These are phyloP conservation scores for Boletellus ananas DNA, from an alignment of 768 basidiomycete genomes.

Conservation along the genomic window DNA sequence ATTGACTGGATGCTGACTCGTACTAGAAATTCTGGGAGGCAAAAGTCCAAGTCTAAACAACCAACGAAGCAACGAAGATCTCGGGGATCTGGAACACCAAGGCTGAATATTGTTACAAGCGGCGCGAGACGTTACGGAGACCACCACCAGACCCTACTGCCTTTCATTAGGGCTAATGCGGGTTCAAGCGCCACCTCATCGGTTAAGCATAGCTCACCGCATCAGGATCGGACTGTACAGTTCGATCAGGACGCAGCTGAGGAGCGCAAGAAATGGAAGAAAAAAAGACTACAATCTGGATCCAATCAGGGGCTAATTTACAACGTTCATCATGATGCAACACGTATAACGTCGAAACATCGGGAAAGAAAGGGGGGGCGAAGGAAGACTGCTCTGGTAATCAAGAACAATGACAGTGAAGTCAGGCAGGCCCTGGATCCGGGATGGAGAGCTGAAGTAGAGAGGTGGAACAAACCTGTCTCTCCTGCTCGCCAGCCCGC, in stretches of 20 bases:
- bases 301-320: constrained; percentile 34
- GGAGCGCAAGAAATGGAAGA: constrained; percentile 13
- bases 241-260: constrained; percentile 3
- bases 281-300: constrained; percentile 28
- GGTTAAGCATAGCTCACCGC: constrained; percentile 6
- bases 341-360: constrained; percentile 34
- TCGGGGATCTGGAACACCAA: constrained; percentile 8
- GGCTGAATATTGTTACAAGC: constrained; percentile 37
- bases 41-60: constrained; percentile 15
- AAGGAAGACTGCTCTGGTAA: constrained; percentile 31
- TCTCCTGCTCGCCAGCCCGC: constrained; percentile 12
- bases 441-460: constrained; percentile 30
- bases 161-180: constrained; percentile 26
- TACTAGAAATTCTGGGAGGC: constrained; percentile 24
- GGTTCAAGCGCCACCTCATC: constrained; percentile 4
- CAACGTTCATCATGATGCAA: constrained; percentile 35
- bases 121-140: constrained; percentile 33
- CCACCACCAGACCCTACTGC: constrained; percentile 39
- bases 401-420: constrained; percentile 43
- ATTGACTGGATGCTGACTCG: constrained; percentile 70
- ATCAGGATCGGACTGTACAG: constrained; percentile 9
- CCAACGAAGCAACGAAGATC: constrained; percentile 10
- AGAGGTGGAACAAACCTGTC: constrained; percentile 29
- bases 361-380: constrained; percentile 6
- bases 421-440: constrained; percentile 43